Evolutionary conservation across 768 basidiomycete species (phyloP).

Genomic region (Omphalotus guepiniiformis): DNA sequence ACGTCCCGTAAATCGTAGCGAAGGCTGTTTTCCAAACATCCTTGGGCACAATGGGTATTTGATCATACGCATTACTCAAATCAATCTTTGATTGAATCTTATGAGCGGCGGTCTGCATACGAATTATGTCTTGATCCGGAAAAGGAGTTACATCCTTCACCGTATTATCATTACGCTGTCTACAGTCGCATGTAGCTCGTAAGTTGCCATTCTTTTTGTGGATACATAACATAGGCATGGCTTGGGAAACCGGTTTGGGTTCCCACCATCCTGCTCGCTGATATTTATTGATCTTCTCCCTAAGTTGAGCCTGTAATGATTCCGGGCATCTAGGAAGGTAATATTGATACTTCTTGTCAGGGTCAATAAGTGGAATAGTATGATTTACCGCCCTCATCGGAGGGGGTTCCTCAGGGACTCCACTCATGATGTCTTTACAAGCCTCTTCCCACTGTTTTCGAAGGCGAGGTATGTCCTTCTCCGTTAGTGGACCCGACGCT

Average conservation of each 20-base stretch:
- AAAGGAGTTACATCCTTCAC: conserved; percentile 10
- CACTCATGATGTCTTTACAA: not conserved
- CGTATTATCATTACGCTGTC: conserved; percentile 24
- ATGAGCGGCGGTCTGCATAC: conserved; percentile 25
- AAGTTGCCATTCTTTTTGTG: conserved; percentile 20
- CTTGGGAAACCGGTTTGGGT: conserved; percentile 9
- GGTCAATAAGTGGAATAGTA: conserved; percentile 3
- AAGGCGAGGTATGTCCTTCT: conserved; percentile 3
- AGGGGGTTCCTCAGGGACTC: not conserved
- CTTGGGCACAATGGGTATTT: conserved; percentile 26
- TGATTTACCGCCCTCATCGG: conserved; percentile 5
- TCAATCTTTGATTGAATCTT: conserved; percentile 36
- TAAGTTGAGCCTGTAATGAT: conserved; percentile 7
- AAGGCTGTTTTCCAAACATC: conserved; percentile 31
- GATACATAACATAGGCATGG: conserved; percentile 21
- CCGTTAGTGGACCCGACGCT: not conserved
- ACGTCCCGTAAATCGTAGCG: conserved; percentile 31
- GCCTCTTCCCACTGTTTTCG: conserved; percentile 2
- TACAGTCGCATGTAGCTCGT: conserved; percentile 21
- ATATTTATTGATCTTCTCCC: conserved; percentile 15
- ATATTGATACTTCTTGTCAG: conserved; percentile 28
- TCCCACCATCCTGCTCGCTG: conserved; percentile 21
- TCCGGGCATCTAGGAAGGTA: conserved; percentile 21
- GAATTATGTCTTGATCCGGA: conserved; percentile 27
- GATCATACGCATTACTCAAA: conserved; percentile 38